Base-by-base conservation (phyloP, 139 green algal genomes). In the Zygnema cylindricum region DNA sequence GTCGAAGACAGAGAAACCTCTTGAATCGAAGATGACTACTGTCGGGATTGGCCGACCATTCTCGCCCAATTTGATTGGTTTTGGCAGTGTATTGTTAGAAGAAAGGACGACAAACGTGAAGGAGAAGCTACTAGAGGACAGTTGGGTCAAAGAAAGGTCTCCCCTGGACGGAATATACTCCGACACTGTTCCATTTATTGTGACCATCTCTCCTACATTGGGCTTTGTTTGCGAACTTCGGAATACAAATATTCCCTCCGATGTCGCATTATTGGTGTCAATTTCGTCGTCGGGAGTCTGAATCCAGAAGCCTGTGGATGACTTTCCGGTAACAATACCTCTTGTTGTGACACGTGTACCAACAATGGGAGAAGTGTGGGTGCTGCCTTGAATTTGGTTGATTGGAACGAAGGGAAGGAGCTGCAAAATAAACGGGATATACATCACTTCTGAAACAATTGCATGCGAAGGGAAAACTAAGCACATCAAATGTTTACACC, bases 341-440 rank as follows among this genome's bases (percentile, higher is more conserved):
- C 30, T 30, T 73, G 57, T 73, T 30, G 57, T 30, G 30, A 73
- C 57, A 25, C 30, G 25, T 25, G 57, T 73, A 30, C 57, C 57
- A 25, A 35, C 30, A 30, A 73, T 25, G 30, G 57, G 57, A 30
- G 57, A 73, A 30, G 30, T 73, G 57, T 73, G 57, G 30, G 25
- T 73, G 57, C 57, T 73, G 57, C 57, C 57, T 30, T 73, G 57
- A 30, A 73, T 73, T 25, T n/a, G n/a, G n/a, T n/a, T n/a, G n/a
- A n/a, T n/a, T n/a, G n/a, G n/a, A n/a, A n/a, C n/a, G n/a, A n/a
- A n/a, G n/a, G n/a, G n/a, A n/a, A n/a, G n/a, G n/a, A n/a, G n/a
- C n/a, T n/a, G n/a, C n/a, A n/a, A n/a, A n/a, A n/a, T n/a, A n/a
- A n/a, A n/a, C n/a, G n/a, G n/a, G n/a, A n/a, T n/a, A n/a, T n/a